Percentiles rank a stretch among this genome's conserved stretches.
These are phyloP conservation scores for Musa acuminata DNA, from an alignment of 176 grass and related monocot genomes.

Conservation along the genomic window DNA sequence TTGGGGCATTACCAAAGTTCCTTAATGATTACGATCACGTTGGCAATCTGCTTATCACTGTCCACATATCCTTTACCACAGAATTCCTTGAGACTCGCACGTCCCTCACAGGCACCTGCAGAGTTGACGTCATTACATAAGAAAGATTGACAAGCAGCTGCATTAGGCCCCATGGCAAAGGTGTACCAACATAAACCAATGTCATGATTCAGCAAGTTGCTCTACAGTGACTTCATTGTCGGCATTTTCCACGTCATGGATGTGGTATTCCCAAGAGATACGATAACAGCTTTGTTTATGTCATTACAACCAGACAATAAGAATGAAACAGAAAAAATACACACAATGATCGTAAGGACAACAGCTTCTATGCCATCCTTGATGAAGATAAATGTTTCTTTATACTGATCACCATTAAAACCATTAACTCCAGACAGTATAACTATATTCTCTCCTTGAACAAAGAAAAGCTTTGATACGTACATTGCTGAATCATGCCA, in stretches of 20 bases:
- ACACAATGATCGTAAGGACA: conserved; percentile 70
- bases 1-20: conserved; percentile 56
- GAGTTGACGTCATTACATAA: conserved; percentile 63
- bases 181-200: conserved; percentile 19
- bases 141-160: too few species aligned
- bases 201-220: conserved; percentile 85
- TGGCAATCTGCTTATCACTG: conserved; percentile 80
- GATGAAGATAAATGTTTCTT: conserved; percentile 93
- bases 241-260: conserved; percentile 91
- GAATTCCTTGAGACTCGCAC: conserved; percentile 69
- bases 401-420: conserved; percentile 77
- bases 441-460: background rate
- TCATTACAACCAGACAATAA: background rate
- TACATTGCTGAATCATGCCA: conserved; percentile 99
- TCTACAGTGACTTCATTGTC: conserved; percentile 93
- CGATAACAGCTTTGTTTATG: conserved; percentile 1
- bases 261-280: conserved; percentile 63
- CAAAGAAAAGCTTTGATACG: background rate
- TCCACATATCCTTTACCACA: conserved; percentile 97
- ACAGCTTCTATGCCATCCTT: conserved; percentile 99
- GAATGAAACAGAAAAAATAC: conserved; percentile 1
- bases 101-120: conserved; percentile 62
- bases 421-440: conserved; percentile 33
- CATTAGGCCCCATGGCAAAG: background rate
- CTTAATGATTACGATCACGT: conserved; percentile 87